Base-by-base conservation (phyloP, 805 yeast genomes). In the Nakazawaea wyomingensis region DNA sequence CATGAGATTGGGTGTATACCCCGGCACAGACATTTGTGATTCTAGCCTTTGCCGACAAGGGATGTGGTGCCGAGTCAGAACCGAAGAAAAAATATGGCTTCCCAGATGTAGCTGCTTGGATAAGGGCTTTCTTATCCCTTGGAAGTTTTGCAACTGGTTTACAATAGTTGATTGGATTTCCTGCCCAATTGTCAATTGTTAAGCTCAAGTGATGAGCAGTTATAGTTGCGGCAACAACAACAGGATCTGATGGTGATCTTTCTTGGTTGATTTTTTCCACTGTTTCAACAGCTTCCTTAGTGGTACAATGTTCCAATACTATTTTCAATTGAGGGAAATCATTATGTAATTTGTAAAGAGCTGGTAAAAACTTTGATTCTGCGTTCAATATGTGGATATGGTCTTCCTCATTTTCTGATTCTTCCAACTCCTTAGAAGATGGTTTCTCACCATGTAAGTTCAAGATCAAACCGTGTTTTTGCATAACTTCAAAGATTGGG, bases 31-130 rank as follows among this genome's bases (percentile, higher is more conserved):
- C 97, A 18, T 90, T 91, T 29, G 71, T 67, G 51, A 79, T 88
- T 48, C 74, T 82, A 20, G 86, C 71, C 63, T 95, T 95, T 47
- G 80, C 80, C 49, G 76, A 76, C 20, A 86, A 56, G 6, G 96
- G 95, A 61, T 93, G 99, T 20, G 99, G 99, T 24, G 99, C 99
- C 18, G 96, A 87, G 61, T 93, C 99, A 1, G 96, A 86, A 5
- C 99, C 99, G 58, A 90, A 93, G 69, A 93, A 87, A 62, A 90
- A 93, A 69, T 81, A 90, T 33, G 95, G 87, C 52, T 84, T 80
- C 4, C 98, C 98, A 1, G 93, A 80, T 7, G 85, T 81, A 2
- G 97, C 99, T 31, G 99, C 98, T 29, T 69, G 71, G 5, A 93
- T 74, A 34, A 93, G 67, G 1, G 96, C 91, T 43, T 77, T 71